phyloP scores from a whole-genome alignment of 345 rosid species.

The Adansonia digitata region DNA sequence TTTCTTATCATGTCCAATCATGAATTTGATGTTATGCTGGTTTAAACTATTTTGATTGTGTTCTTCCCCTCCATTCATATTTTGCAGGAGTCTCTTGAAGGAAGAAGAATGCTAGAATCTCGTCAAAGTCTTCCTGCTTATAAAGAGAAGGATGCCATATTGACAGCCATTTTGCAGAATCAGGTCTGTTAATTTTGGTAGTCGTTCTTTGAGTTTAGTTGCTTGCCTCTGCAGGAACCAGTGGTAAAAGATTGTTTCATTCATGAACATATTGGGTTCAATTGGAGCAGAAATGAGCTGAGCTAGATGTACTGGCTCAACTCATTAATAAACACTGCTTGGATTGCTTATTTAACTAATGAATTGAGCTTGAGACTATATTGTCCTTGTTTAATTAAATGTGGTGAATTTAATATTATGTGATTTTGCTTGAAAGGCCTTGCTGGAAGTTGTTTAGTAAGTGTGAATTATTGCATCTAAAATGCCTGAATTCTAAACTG shows the following conservation, averaged over 20 bases:
- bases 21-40: background rate
- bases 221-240: background rate
- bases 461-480: background rate
- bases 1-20: background rate
- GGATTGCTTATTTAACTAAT: background rate
- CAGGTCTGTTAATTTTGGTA: conserved; percentile 45
- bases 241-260: background rate
- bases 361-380: background rate
- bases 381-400: background rate
- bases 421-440: background rate
- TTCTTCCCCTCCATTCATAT: conserved; percentile 5
- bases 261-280: background rate
- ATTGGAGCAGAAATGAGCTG: background rate
- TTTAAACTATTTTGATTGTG: background rate
- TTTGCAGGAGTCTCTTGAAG: conserved; percentile 61
- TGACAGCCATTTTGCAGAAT: conserved; percentile 51
- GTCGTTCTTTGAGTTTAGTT: background rate
- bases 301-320: background rate
- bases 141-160: conserved; percentile 62
- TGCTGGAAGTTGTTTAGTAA: background rate
- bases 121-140: conserved; percentile 79
- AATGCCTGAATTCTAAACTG: background rate
- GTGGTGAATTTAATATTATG: background rate
- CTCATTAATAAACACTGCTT: background rate
- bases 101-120: conserved; percentile 56